phyloP scores from a whole-genome alignment of 352 stramenopile species.

The Phytophthora citrophthora region DNA sequence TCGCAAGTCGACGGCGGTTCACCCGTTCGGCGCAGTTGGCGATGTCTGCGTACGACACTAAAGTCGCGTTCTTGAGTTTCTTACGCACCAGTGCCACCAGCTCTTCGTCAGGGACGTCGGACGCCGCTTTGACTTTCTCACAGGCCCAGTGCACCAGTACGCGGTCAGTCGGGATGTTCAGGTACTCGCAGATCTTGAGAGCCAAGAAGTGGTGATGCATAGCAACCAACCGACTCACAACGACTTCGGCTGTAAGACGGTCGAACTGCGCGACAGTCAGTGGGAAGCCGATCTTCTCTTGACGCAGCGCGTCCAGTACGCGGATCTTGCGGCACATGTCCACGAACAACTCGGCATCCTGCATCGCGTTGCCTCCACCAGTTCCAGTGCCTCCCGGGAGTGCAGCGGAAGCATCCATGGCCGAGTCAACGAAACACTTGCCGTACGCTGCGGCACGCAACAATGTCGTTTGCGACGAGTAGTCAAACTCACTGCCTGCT shows the following conservation, averaged over 20 bases:
- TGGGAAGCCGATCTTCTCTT: slow-evolving; percentile 81
- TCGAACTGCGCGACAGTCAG: slow-evolving; percentile 86
- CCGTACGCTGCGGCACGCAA: slow-evolving; percentile 89
- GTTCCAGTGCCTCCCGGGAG: slow-evolving; percentile 21
- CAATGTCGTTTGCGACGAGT: slow-evolving; percentile 76
- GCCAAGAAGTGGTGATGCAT: slow-evolving; percentile 90
- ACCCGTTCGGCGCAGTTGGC: slow-evolving; percentile 81
- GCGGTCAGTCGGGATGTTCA: slow-evolving; percentile 87
- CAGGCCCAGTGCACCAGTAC: slow-evolving; percentile 93
- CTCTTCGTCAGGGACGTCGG: slow-evolving; percentile 75
- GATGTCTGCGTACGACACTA: slow-evolving; percentile 86
- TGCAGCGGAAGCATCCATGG: slow-evolving; percentile 46
- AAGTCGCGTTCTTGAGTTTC: slow-evolving; percentile 81
- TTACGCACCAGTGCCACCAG: slow-evolving; percentile 85
- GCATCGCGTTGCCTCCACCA: slow-evolving; percentile 31
- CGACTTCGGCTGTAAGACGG: slow-evolving; percentile 81
- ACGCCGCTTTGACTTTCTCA: slow-evolving; percentile 82
- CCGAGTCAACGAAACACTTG: slow-evolving; percentile 88
- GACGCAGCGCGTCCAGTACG: slow-evolving; percentile 90
- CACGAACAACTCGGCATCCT: slow-evolving; percentile 88
- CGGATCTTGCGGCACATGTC: slow-evolving; percentile 90
- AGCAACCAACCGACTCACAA: slow-evolving; percentile 84
- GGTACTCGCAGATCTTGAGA: slow-evolving; percentile 92
- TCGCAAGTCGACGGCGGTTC: slow-evolving; percentile 85
- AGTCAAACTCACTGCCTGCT: slow-evolving; percentile 89